Conservation (phyloP, 495 filamentous ascomycete species). For the Astrothelium subdiscretum region DNA sequence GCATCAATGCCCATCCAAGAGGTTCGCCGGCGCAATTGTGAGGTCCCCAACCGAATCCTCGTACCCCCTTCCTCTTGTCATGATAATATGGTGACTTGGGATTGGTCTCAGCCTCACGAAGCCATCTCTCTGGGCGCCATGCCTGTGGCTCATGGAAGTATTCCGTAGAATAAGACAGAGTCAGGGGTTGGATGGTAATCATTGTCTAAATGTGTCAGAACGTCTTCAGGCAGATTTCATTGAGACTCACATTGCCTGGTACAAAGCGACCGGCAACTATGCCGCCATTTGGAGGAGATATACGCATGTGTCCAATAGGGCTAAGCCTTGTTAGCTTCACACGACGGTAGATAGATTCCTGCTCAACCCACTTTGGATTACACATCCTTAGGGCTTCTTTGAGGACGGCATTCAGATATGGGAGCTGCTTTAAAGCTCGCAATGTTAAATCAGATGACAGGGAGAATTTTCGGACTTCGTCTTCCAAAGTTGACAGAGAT, state of each 20-base stretch:
- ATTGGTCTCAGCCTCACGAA: neutral
- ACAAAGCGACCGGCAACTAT: neutral
- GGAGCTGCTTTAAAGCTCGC: slow-evolving; percentile 31
- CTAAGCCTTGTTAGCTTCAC: neutral
- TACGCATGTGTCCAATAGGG: neutral
- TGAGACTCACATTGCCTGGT: neutral
- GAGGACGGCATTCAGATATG: slow-evolving; percentile 46
- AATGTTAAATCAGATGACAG: slow-evolving; percentile 41
- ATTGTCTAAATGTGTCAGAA: neutral
- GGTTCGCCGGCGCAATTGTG: neutral
- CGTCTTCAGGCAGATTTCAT: neutral
- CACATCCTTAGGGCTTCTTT: slow-evolving; percentile 49
- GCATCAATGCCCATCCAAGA: slow-evolving; percentile 17
- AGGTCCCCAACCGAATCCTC: neutral
- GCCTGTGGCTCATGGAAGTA: neutral
- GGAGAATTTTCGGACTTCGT: slow-evolving; percentile 44
- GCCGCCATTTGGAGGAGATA: neutral
- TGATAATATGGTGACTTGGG: neutral
- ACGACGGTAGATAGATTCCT: neutral
- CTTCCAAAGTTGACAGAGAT: slow-evolving; percentile 31
- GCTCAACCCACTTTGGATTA: slow-evolving; percentile 29
- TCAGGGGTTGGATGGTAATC: neutral
- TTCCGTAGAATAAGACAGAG: neutral
- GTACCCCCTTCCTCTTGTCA: neutral
- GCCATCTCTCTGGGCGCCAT: neutral